A percentile compares a stretch with the other conserved stretches of the same genome.
These are phyloP conservation scores for Xylariaceae sp. DNA, from an alignment of 2,329 filamentous ascomycete species.

Conservation along the genomic window DNA sequence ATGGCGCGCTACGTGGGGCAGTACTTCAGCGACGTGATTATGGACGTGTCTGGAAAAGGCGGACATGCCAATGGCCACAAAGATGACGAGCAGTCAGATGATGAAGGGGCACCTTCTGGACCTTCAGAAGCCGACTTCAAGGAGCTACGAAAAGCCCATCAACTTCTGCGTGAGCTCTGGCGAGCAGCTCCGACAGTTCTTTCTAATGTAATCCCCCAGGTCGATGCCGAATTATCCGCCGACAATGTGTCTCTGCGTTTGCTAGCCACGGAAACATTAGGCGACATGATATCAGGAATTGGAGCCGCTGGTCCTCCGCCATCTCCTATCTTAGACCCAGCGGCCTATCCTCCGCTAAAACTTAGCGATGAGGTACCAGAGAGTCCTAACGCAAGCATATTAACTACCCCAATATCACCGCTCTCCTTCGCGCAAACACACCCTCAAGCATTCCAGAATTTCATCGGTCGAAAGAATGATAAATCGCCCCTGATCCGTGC, in stretches of 20 bases:
- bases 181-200: constrained; percentile 82
- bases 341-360: constrained; percentile 74
- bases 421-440: constrained; percentile 87
- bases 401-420: constrained; percentile 78
- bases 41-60: constrained; percentile 68
- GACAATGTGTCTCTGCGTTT: constrained; percentile 83
- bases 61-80: constrained; percentile 53
- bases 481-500: constrained; percentile 77
- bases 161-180: constrained; percentile 87
- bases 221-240: constrained; percentile 85
- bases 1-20: constrained; percentile 93
- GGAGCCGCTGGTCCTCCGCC: constrained; percentile 83
- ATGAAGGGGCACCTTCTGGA: constrained; percentile 54
- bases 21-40: constrained; percentile 95
- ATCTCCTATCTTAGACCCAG: constrained; percentile 66
- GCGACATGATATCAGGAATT: constrained; percentile 91
- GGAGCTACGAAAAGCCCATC: constrained; percentile 84
- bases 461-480: constrained; percentile 79
- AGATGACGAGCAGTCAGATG: constrained; percentile 57
- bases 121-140: constrained; percentile 79
- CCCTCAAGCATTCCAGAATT: constrained; percentile 71
- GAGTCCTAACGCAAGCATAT: constrained; percentile 51
- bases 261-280: constrained; percentile 87
- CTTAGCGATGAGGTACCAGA: constrained; percentile 53
- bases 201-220: constrained; percentile 86